These are phyloP conservation scores for Taxawa tesnikishii DNA, from an alignment of 2,329 filamentous ascomycete species.

Conservation along the genomic window DNA sequence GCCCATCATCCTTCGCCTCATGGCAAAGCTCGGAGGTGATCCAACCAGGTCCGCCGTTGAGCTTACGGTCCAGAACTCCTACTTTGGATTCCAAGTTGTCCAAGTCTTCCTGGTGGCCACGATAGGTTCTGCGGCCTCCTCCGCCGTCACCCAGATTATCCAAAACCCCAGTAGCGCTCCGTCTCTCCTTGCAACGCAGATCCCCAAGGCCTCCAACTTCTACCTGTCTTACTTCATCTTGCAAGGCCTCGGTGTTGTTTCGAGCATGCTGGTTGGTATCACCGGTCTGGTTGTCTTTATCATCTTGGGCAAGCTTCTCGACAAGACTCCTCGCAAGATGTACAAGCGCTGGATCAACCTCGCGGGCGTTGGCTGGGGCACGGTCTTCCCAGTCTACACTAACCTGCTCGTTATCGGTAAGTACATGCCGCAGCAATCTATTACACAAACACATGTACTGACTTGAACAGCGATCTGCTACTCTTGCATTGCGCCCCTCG, in stretches of 20 bases:
- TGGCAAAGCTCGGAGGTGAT: conserved; percentile 69
- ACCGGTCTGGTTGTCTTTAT: conserved; percentile 61
- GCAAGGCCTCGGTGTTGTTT: conserved; percentile 72
- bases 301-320: conserved; percentile 60
- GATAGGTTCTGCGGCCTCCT: conserved; percentile 65
- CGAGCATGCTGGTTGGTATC: conserved; percentile 62
- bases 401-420: conserved; percentile 68
- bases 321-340: conserved; percentile 67
- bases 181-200: conserved; percentile 16
- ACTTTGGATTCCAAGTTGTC: conserved; percentile 81
- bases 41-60: conserved; percentile 72
- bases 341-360: conserved; percentile 67
- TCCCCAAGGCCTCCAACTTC: conserved; percentile 83
- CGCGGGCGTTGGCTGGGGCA: conserved; percentile 70
- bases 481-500: conserved; percentile 72
- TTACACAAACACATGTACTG: no score
- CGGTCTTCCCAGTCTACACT: conserved; percentile 67
- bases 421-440: neutral
- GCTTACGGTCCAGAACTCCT: conserved; percentile 79
- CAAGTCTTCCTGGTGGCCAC: conserved; percentile 88
- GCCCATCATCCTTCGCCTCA: conserved; percentile 67
- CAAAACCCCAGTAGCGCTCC: conserved; percentile 33
- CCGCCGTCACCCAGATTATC: conserved; percentile 51
- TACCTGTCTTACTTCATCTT: conserved; percentile 93
- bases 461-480: conserved; percentile 61